phyloP scores from a whole-genome alignment of 768 basidiomycete genomes.

The Glaciozyma martinii region DNA sequence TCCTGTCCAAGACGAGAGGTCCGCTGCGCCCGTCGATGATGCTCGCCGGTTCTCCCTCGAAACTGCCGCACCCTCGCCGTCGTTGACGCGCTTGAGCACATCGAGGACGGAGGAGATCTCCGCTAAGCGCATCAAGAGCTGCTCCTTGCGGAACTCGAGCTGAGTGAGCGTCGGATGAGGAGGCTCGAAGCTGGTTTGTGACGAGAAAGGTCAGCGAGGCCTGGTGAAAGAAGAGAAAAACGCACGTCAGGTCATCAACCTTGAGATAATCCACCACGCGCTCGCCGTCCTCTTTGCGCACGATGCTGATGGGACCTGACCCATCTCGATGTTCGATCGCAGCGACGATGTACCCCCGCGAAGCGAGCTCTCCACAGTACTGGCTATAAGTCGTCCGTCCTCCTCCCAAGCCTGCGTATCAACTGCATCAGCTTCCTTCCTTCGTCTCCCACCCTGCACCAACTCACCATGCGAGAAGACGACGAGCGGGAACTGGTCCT shows the following conservation, averaged over 20 bases:
- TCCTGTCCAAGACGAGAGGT: constrained; percentile 34
- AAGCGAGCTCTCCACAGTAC: constrained; percentile 61
- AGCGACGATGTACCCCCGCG: constrained; percentile 69
- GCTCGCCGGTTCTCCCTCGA: constrained; percentile 43
- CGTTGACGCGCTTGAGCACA: constrained; percentile 53
- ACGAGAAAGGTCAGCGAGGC: too few species aligned
- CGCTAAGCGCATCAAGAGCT: constrained; percentile 58
- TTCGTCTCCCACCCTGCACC: background rate
- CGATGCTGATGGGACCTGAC: constrained; percentile 50
- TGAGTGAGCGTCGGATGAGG: constrained; percentile 36
- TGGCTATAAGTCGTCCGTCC: constrained; percentile 59
- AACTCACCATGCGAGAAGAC: constrained; percentile 77
- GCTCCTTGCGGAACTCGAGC: constrained; percentile 55
- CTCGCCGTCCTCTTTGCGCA: constrained; percentile 41
- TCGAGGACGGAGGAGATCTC: constrained; percentile 60
- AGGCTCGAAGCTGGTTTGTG: constrained; percentile 11
- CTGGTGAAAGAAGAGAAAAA: too few species aligned
- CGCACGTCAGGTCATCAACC: constrained; percentile 46
- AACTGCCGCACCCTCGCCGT: constrained; percentile 40
- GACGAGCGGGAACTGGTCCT: constrained; percentile 48
- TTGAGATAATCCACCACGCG: constrained; percentile 48
- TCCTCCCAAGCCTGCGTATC: constrained; percentile 41
- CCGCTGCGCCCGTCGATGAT: constrained; percentile 43
- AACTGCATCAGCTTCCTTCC: background rate
- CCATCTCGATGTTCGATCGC: constrained; percentile 80